Base-by-base conservation (phyloP, 768 basidiomycete species). In the Leccinum disarticulatum region DNA sequence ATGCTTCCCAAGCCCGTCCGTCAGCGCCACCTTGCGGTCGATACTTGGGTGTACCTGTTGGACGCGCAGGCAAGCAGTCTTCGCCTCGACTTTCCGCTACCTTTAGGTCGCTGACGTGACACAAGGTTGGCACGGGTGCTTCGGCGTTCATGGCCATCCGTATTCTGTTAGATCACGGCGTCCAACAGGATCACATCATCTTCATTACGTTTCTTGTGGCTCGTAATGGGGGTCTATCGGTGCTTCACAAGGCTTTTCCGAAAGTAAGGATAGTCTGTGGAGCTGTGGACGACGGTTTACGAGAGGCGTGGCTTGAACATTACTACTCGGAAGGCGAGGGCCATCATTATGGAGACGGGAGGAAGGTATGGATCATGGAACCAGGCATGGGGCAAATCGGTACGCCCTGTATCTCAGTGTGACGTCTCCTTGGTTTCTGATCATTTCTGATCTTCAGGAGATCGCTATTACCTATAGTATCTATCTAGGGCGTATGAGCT, bases 71-170 rank as follows among this genome's bases (percentile, higher is more conserved):
- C 86, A 68, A 52, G 51, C 28, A 17, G 68, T 50, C 25, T 38
- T 1, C 36, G 0, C 38, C 30, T 15, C 38, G 10, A 15, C 8
- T 54, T 38, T 55, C 8, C 15, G 6, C 6, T 27, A 6, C 46
- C 51, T 13, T 4, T 9, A 11, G 11, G 17, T 56, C 50, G 41
- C 43, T 46, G 43, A 51, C 48, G 17, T 48, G 53, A n/a, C 54
- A 59, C 46, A 54, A 96, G 88, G 93, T 98, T 71, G 94, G 93
- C 6, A 98, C 96, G 0, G 96, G 88, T 5, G 95, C 95, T 0
- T 86, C 92, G 4, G 88, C 88, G 19, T 91, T 98, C 73, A 98
- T 98, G 96, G 89, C 95, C 0, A 91, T 99, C 61, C 89, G 96
- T 30, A 84, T 96, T 11, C 77, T 98, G 10, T 81, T 98, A 17